Base-by-base conservation (phyloP, 139 green algal genomes). In the Chlorella sorokiniana region DNA sequence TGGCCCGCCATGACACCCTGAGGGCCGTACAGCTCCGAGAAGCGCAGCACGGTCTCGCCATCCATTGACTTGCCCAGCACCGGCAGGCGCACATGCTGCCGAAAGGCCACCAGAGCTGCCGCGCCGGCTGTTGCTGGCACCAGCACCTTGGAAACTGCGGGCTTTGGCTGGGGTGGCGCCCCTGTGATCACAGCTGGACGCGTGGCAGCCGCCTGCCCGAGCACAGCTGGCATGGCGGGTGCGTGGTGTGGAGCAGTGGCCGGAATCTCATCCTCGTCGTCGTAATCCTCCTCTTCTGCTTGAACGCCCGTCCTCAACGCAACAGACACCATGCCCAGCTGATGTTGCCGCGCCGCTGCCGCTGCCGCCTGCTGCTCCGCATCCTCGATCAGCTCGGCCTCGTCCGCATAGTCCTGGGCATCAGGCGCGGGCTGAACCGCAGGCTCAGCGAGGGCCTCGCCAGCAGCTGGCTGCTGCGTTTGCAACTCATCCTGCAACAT, bases 271-370 rank as follows among this genome's bases (percentile, higher is more conserved):
- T 83, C 79, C 27, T 81, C 74, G 14, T 86, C 84, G 69, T 88
- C 79, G 37, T 88, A 84, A 31, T 88, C 84, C 33, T 88, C 84
- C 29, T 85, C 63, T 31, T 88, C 84, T n/a, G 80, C 79, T n/a
- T 48, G 65, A 31, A 10, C 68, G 25, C 35, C 40, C n/a, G 29
- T 71, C 45, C 61, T 29, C 71, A 76, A 59, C 14, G 65, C 70
- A 0, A 41, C 70, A 1, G 65, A 40, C 54, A 83, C 77, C 54
- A 84, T 29, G 25, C 74, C 56, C n/a, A 80, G 38, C 56, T 51
- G 35, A 45, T 61, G 74, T 40, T 42, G 74, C 74, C 59, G 74
- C 38, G 67, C 40, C 23, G 78, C 51, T 27, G 77, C 56, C 25
- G 76, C 70, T 78, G 75, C 64, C 22, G 71, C 38, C 11, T 67